phyloP scores from a whole-genome alignment of 345 rosid species.

The Hypericum perforatum region DNA sequence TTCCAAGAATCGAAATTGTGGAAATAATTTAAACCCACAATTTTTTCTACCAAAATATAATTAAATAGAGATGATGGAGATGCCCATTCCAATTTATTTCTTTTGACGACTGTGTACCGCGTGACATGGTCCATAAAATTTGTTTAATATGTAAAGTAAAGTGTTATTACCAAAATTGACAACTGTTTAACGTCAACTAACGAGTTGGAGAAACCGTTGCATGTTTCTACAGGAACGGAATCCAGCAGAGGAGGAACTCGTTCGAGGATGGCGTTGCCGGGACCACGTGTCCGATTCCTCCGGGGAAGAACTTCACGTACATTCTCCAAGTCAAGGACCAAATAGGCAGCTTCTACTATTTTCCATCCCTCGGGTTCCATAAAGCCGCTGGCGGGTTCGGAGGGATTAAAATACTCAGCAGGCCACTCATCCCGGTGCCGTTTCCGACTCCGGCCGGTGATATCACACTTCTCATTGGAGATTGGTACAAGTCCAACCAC shows the following conservation, averaged over 20 bases:
- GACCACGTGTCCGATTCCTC: slow-evolving; percentile 5
- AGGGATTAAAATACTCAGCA: slow-evolving; percentile 3
- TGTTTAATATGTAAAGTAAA: too few relatives aligned
- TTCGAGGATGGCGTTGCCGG: slow-evolving; percentile 2
- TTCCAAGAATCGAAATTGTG: too few relatives aligned
- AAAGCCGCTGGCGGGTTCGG: slow-evolving; percentile 4
- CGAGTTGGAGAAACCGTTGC: background rate
- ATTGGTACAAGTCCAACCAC: slow-evolving; percentile 5
- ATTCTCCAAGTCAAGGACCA: slow-evolving; percentile 4
- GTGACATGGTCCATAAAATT: too few relatives aligned
- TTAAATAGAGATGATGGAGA: too few relatives aligned
- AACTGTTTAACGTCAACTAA: background rate
- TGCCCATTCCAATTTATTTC: too few relatives aligned
- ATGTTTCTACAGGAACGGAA: background rate
- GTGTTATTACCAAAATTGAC: too few relatives aligned
- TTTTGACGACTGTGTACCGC: too few relatives aligned
- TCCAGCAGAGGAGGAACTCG: slow-evolving; percentile 5
- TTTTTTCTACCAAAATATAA: too few relatives aligned
- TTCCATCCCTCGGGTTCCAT: background rate
- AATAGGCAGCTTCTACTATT: slow-evolving; percentile 2
- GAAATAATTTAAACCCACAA: too few relatives aligned
- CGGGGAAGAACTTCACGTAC: slow-evolving; percentile 5
- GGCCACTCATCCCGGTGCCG: background rate
- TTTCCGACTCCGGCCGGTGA: slow-evolving; percentile 1
- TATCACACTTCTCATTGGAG: background rate